Evolutionary conservation across 108 stramenopile species (phyloP).

Genomic region (Poteriospumella lacustris): DNA sequence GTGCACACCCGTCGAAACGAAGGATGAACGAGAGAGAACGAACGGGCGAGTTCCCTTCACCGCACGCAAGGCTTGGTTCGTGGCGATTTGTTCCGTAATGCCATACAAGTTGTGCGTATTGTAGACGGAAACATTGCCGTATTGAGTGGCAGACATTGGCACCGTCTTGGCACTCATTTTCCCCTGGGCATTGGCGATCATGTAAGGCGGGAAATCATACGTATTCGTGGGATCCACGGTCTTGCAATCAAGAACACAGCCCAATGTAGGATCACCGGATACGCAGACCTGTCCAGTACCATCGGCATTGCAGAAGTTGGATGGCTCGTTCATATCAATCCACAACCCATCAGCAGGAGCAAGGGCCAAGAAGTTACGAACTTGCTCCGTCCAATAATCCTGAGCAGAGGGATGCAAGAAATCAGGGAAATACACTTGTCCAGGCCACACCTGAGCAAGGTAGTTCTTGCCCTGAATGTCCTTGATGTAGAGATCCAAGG

Average conservation of each 20-base stretch:
- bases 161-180: no score
- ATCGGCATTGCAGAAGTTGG: no score
- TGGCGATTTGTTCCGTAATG: constrained; percentile 24
- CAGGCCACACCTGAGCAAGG: constrained; percentile 36
- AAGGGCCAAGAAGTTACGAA: constrained; percentile 13
- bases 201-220: constrained; percentile 27
- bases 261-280: not conserved
- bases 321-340: constrained; percentile 39
- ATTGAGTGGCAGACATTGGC: constrained; percentile 10
- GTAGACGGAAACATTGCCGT: constrained; percentile 25
- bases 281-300: no score
- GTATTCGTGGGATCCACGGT: constrained; percentile 1
- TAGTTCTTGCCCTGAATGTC: not conserved
- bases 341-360: constrained; percentile 21
- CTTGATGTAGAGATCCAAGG: constrained; percentile 21
- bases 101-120: constrained; percentile 34
- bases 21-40: constrained; percentile 22
- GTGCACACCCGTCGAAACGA: constrained; percentile 18
- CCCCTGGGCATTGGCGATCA: not conserved
- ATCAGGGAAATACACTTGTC: constrained; percentile 33
- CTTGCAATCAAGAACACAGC: constrained; percentile 10
- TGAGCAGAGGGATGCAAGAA: constrained; percentile 25
- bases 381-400: constrained; percentile 32
- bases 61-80: not conserved
- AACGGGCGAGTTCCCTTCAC: not conserved